Conservation (phyloP, 1,284 basidiomycete species). For the Cryptococcus sp. region DNA sequence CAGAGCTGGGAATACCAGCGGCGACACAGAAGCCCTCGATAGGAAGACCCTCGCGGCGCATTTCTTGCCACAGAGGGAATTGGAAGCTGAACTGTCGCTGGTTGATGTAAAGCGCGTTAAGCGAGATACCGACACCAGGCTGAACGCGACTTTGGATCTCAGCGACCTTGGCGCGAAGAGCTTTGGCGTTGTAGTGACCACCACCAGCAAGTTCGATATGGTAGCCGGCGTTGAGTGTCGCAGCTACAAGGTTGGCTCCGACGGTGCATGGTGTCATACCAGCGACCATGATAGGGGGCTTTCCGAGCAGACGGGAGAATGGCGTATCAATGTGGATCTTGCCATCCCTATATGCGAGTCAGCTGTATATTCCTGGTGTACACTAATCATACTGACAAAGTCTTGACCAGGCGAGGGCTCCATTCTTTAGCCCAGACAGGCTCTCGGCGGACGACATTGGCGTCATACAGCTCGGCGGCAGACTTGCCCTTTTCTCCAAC, state of each 20-base stretch:
- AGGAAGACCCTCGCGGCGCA: constrained; percentile 92
- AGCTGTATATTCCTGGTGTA: constrained; percentile 7
- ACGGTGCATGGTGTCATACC: constrained; percentile 98
- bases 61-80: constrained; percentile 94
- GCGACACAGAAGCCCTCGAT: constrained; percentile 98
- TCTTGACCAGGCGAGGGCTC: constrained; percentile 81
- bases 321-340: constrained; percentile 90
- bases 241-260: constrained; percentile 86
- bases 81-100: constrained; percentile 97
- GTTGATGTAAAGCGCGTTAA: constrained; percentile 98
- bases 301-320: constrained; percentile 91
- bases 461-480: constrained; percentile 79
- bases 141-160: constrained; percentile 84
- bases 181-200: constrained; percentile 89
- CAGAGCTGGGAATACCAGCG: constrained; percentile 88
- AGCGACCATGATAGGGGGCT: constrained; percentile 97
- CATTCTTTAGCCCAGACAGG: constrained; percentile 90
- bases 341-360: constrained; percentile 66
- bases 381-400: constrained; percentile 61
- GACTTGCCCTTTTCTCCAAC: constrained; percentile 83
- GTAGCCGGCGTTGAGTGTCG: constrained; percentile 89
- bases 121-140: constrained; percentile 83
- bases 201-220: constrained; percentile 97
- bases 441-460: constrained; percentile 69
- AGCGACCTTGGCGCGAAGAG: constrained; percentile 82